Evolutionary conservation across 2,329 filamentous ascomycete species (phyloP), one percentile per base, ranked within the genome.

Genomic region (Triangularia setosa): DNA sequence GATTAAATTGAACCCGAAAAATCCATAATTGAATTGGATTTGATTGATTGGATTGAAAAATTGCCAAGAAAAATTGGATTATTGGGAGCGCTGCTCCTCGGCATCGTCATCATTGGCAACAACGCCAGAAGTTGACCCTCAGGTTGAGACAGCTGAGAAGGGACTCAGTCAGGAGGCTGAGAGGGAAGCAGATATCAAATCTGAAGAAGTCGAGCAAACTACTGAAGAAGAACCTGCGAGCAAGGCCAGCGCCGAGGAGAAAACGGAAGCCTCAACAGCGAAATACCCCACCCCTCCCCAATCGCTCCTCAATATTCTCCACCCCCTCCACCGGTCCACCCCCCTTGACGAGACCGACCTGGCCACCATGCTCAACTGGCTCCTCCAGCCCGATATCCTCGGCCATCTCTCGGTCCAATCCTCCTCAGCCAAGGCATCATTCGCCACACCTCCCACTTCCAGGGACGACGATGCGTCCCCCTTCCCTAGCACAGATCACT

Each of bases 361-460:
- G 9, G 58, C 58, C 23, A 21, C 35, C 23, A 60, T 60, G 9
- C 58, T 60, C 33, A 44, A 60, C 40, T 60, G 35, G 18, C 21
- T 60, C 27, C 40, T 60, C 24, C 44, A 33, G 23, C 58, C 35
- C 14, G 25, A 24, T 4, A 55, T 55, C 16, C 27, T 55, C 8
- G 16, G 16, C 23, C 40, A 48, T 21, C n/a, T 48, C 5, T 55
- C 52, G 4, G 25, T 55, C 16, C 21, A 24, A 6, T 55, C 52
- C 23, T 55, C 52, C 16, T 55, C 52, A 16, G 21, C 52, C 16
- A 59, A 44, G 23, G 9, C 57, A 40, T 44, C 33, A 4, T 33
- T 44, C 55, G 18, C 54, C 9, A 21, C 55, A 40, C 2, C 25
- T 35, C 27, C 33, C 25, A 25, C n/a, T n/a, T 52, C 44, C 25